These are phyloP conservation scores for Pseudoscleropodium purum DNA, from an alignment of 225 moss, liverwort and hornwort genomes.

Conservation along the genomic window DNA sequence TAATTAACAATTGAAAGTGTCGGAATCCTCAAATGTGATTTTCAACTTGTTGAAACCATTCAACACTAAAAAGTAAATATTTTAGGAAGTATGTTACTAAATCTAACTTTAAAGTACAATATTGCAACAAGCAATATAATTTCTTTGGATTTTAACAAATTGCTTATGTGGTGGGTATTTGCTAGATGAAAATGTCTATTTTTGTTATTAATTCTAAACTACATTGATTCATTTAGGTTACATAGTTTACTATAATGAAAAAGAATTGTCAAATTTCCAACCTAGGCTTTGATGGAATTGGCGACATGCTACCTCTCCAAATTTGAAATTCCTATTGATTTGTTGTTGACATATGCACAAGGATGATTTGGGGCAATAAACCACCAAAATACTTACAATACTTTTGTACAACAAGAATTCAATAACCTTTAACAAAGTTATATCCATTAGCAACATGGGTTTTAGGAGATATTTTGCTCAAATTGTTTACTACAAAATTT, in stretches of 20 bases:
- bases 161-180: background rate
- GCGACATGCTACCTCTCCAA: rapidly evolving
- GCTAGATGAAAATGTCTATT: background rate
- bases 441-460: rapidly evolving
- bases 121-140: background rate
- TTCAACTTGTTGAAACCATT: no score
- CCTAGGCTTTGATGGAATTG: background rate
- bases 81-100: background rate
- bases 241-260: background rate
- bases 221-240: background rate
- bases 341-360: background rate
- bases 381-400: no score
- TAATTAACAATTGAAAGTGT: no score
- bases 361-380: rapidly evolving
- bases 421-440: background rate
- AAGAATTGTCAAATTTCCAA: background rate
- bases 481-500: background rate
- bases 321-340: background rate
- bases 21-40: no score
- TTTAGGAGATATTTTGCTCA: rapidly evolving
- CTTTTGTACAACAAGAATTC: background rate
- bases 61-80: background rate
- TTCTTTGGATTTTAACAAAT: background rate
- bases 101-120: background rate
- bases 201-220: background rate